These are phyloP conservation scores for Hygrophorus russula DNA, from an alignment of 768 basidiomycete genomes.

Conservation along the genomic window DNA sequence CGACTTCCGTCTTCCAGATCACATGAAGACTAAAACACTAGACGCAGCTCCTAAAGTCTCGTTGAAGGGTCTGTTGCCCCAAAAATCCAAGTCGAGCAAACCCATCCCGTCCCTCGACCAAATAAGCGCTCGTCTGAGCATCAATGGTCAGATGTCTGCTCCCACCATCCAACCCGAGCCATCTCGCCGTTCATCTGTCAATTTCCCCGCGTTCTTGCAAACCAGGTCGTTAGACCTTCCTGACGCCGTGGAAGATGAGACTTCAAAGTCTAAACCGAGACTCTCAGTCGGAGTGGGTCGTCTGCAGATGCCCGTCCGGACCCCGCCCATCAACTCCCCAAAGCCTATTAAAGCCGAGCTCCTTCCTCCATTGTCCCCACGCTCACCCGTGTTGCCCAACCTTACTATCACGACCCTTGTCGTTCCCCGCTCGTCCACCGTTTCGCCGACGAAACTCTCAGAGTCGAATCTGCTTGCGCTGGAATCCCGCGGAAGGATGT, in stretches of 20 bases:
- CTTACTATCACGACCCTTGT: slow-evolving; percentile 37
- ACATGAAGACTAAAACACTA: slow-evolving; percentile 8
- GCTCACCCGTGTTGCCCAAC: slow-evolving; percentile 27
- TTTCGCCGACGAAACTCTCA: slow-evolving; percentile 35
- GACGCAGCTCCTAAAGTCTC: too few relatives aligned
- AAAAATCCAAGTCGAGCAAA: slow-evolving; percentile 11
- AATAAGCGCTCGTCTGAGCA: slow-evolving; percentile 53
- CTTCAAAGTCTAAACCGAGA: slow-evolving; percentile 9
- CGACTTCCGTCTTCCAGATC: slow-evolving; percentile 38
- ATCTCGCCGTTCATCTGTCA: slow-evolving; percentile 5
- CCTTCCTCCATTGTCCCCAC: slow-evolving; percentile 22
- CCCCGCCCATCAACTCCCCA: slow-evolving; percentile 6
- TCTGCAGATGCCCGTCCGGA: slow-evolving; percentile 29
- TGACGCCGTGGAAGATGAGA: not conserved
- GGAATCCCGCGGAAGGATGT: slow-evolving; percentile 42
- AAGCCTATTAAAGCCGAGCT: slow-evolving; percentile 16
- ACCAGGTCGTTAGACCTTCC: slow-evolving; percentile 7
- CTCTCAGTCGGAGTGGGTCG: slow-evolving; percentile 28
- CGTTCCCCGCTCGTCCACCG: slow-evolving; percentile 32
- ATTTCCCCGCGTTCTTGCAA: slow-evolving; percentile 13
- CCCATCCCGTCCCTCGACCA: slow-evolving; percentile 63
- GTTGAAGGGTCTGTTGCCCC: slow-evolving; percentile 5
- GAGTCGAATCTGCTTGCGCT: slow-evolving; percentile 42
- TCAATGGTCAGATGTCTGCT: slow-evolving; percentile 20
- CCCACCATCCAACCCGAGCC: slow-evolving; percentile 14